Percentiles rank a stretch among this genome's conserved stretches.
Conservation (phyloP, 2,329 filamentous ascomycete species). For the Hortaea sp. region DNA sequence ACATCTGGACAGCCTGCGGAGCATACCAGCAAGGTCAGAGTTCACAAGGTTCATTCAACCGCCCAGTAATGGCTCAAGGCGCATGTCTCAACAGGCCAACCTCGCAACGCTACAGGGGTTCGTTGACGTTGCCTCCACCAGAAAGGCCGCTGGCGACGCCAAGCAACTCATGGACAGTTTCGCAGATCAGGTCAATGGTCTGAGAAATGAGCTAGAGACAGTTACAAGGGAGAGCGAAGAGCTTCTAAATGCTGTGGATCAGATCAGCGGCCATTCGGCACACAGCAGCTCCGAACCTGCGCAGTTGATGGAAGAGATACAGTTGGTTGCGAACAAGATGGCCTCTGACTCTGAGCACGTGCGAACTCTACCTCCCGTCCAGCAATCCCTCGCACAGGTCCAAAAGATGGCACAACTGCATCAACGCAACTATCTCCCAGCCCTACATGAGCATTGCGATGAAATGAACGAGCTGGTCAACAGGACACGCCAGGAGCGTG, state of each 20-base stretch:
- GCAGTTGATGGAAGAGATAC: slow-evolving; percentile 71
- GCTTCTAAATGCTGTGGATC: slow-evolving; percentile 33
- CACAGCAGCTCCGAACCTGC: slow-evolving; percentile 44
- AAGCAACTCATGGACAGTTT: slow-evolving; percentile 54
- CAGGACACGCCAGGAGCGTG: slow-evolving; percentile 51
- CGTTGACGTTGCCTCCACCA: slow-evolving; percentile 62
- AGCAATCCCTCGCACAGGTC: slow-evolving; percentile 52
- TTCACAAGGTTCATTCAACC: slow-evolving; percentile 45
- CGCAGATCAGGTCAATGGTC: slow-evolving; percentile 40
- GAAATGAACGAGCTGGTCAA: slow-evolving; percentile 48
- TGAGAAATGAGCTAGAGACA: slow-evolving; percentile 32
- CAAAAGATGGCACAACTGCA: slow-evolving; percentile 56
- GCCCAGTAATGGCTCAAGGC: slow-evolving; percentile 8
- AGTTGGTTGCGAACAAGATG: slow-evolving; percentile 77
- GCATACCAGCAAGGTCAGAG: slow-evolving; percentile 53
- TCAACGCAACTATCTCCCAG: slow-evolving; percentile 53
- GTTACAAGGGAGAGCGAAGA: slow-evolving; percentile 35
- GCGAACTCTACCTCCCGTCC: slow-evolving; percentile 55
- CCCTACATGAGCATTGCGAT: slow-evolving; percentile 44
- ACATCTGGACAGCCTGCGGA: slow-evolving; percentile 55
- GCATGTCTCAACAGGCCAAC: slow-evolving; percentile 28
- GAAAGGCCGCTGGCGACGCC: slow-evolving; percentile 60
- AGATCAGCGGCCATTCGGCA: slow-evolving; percentile 25
- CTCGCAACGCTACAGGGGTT: slow-evolving; percentile 61
- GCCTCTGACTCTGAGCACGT: slow-evolving; percentile 75